Percentiles rank a stretch among this genome's conserved stretches.
Conservation (phyloP, 306 rosid genomes). For the Glycine latifolia region DNA sequence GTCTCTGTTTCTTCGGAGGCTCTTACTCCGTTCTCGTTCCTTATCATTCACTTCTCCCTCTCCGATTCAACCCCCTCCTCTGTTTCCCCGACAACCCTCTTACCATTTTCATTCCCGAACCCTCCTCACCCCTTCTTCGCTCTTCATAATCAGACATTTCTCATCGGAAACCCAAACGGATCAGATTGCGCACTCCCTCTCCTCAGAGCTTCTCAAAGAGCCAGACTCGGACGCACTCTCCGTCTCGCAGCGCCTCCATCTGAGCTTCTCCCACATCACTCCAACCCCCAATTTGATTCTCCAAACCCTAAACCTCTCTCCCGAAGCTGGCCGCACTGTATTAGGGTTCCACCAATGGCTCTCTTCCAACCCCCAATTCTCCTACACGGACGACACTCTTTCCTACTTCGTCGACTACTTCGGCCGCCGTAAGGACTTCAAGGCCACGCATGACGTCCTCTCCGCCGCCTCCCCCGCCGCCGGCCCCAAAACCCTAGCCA, state of each 20-base stretch:
- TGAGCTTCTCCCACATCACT: constrained; percentile 70
- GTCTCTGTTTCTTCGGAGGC: constrained; percentile 65
- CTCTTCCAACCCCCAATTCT: constrained; percentile 57
- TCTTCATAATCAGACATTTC: constrained; percentile 50
- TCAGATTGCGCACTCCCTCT: constrained; percentile 60
- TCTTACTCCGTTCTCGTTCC: constrained; percentile 58
- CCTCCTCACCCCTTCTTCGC: constrained; percentile 38
- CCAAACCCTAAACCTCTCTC: constrained; percentile 62
- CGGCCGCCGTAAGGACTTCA: constrained; percentile 84
- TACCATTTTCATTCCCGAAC: constrained; percentile 43
- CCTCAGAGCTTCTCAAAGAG: constrained; percentile 67
- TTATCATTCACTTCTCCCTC: constrained; percentile 38
- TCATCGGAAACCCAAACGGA: constrained; percentile 53
- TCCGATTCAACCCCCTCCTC: constrained; percentile 5
- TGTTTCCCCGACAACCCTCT: constrained; percentile 30
- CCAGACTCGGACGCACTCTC: constrained; percentile 58
- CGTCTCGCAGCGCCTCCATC: constrained; percentile 64
- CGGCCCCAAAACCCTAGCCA: constrained; percentile 62
- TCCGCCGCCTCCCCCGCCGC: constrained; percentile 31
- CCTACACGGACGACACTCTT: constrained; percentile 68
- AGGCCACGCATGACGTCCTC: constrained; percentile 67
- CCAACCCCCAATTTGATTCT: constrained; percentile 61
- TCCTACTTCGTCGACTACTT: constrained; percentile 73
- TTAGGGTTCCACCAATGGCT: constrained; percentile 75
- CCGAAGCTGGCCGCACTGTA: constrained; percentile 69